Base-by-base conservation (phyloP, 2,329 filamentous ascomycete species). In the Fusarium tricinctum region DNA sequence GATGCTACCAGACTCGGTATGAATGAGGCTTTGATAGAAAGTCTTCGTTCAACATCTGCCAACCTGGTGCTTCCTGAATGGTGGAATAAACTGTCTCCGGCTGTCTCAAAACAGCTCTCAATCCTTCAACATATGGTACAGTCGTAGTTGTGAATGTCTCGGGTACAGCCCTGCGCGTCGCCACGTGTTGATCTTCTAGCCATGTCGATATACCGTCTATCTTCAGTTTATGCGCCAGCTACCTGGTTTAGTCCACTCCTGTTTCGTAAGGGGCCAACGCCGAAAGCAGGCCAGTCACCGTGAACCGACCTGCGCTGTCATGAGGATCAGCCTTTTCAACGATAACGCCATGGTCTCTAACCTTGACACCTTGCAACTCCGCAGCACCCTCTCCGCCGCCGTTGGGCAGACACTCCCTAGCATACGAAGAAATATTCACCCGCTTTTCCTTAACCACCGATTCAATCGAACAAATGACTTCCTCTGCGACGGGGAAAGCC, bases 341-440 rank as follows among this genome's bases (percentile, higher is more conserved):
- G 20, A 17, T 38, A 15, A 67, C 64, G 9, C 58, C 59, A 28
- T 67, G 64, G n/a, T 68, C 63, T 7, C 63, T 58, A 5, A 67
- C 45, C 32, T 52, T 68, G 14, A 67, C 49, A 10, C 32, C 44
- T 14, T n/a, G 53, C 22, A 54, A 44, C 17, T 68, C 63, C 7
- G 26, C 17, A 12, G 26, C 43, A 8, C 56, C 63, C 6, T 49
- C 57, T 6, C 30, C 46, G 9, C 10, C 23, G 5, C 43, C 28
- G 4, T 51, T 23, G 2, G 63, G 49, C 32, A 68, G 20, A 30
- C 65, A 63, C 13, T 65, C 46, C 17, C 39, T 54, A 6, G 64
- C 64, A 20, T 65, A 60, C 6, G 23, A 49, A 30, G 65, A 64
- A 0, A 68, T 5, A 15, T 32, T n/a, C 8, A 68, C 32, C 6